Base-by-base conservation (phyloP, 768 basidiomycete species). In the Cystobasidiopsis lactophilus region DNA sequence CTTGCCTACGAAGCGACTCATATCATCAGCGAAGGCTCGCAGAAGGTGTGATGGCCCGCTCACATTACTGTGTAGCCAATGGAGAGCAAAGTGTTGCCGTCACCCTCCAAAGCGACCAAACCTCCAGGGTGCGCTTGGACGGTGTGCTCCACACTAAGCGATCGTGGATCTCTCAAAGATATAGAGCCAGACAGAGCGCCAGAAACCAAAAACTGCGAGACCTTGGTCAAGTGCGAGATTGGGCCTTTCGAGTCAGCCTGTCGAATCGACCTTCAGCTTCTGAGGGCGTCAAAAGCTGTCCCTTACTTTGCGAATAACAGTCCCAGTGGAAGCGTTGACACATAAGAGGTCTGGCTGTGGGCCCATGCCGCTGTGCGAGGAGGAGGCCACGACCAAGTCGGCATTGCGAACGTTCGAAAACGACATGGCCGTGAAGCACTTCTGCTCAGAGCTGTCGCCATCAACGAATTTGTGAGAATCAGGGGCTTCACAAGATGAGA, bases 41-140 rank as follows among this genome's bases (percentile, higher is more conserved):
- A 30, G 27, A 29, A 31, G 16, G 26, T 33, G 49, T 52, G 40
- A 7, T 2, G n/a, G 16, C 13, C 24, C 30, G n/a, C 64, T 63
- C 55, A 85, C 88, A 85, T 79, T 67, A 84, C 72, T 2, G 80
- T 80, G 68, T 80, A 80, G 13, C 89, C 89, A 59, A 86, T 83
- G 5, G 83, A 85, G 61, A 82, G 84, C 37, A 82, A 73, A 58
- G 78, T 75, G 66, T 85, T 82, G 2, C 83, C 85, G 39, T 75
- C 73, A 0, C 74, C 74, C 59, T 85, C 80, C 23, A 93, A 71
- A 24, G 82, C 85, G 68, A 79, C 79, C 24, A 93, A 72, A 3
- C 84, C 84, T 50, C 78, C 77, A 23, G 73, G 71, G 67, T 96
- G 89, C 0, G 86, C 85, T 60, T 76, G 77, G 19, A 83, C 73